Evolutionary conservation across 2,329 filamentous ascomycete species (phyloP).

Genomic region (Lasiodiplodia sp.): DNA sequence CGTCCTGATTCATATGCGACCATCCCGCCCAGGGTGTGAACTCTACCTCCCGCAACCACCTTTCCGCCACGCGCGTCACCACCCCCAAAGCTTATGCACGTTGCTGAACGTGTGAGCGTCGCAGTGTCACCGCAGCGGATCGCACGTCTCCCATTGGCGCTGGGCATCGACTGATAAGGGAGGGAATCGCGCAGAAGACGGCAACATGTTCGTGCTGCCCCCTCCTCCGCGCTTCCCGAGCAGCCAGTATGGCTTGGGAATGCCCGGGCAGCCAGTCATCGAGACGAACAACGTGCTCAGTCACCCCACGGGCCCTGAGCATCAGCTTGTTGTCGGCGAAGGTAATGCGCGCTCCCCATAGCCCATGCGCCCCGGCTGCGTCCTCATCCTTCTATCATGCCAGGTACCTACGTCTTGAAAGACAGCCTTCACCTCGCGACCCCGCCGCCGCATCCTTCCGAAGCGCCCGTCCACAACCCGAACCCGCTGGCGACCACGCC

Average conservation of each 20-base stretch:
- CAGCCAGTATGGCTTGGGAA: constrained; percentile 61
- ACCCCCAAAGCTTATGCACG: constrained; percentile 25
- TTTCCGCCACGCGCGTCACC: constrained; percentile 8
- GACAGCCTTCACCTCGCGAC: constrained; percentile 93
- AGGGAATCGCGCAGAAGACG: constrained; percentile 8
- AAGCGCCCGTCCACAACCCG: constrained; percentile 83
- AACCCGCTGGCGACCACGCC: constrained; percentile 90
- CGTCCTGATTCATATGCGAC: constrained; percentile 19
- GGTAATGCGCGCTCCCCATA: constrained; percentile 59
- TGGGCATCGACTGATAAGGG: constrained; percentile 25
- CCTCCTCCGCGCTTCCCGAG: constrained; percentile 66
- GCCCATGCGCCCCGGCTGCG: constrained; percentile 5
- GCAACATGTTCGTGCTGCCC: constrained; percentile 30
- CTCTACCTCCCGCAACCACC: constrained; percentile 23
- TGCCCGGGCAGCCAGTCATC: constrained; percentile 60
- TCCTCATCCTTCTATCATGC: constrained; percentile 38
- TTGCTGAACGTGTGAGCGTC: constrained; percentile 14
- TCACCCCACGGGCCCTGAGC: constrained; percentile 81
- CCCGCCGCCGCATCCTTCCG: constrained; percentile 92
- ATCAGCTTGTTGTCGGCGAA: constrained; percentile 92
- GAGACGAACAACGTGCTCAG: constrained; percentile 93
- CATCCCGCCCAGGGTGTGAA: background rate
- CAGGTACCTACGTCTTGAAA: constrained; percentile 87
- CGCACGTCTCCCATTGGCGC: constrained; percentile 28
- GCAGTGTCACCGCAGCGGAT: constrained; percentile 19